Conservation (phyloP, 768 basidiomycete species). For the Tricholoma sp. region DNA sequence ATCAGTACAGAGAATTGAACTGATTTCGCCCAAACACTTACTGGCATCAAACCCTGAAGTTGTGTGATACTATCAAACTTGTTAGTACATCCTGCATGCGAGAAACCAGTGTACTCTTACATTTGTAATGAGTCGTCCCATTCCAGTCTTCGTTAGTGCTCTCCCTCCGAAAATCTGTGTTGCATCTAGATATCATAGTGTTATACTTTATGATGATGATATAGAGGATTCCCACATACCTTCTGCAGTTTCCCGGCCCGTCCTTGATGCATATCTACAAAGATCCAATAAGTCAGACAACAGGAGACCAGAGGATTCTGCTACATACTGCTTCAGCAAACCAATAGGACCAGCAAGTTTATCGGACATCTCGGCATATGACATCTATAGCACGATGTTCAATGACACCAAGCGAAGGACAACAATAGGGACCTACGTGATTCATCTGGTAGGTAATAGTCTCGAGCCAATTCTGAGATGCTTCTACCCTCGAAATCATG, state of each 20-base stretch:
- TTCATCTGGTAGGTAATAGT: conserved; percentile 90
- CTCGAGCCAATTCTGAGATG: conserved; percentile 86
- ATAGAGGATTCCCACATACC: conserved; percentile 20
- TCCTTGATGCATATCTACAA: conserved; percentile 59
- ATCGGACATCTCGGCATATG: conserved; percentile 76
- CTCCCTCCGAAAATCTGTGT: conserved; percentile 88
- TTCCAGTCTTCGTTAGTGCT: conserved; percentile 79
- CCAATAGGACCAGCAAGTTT: conserved; percentile 88
- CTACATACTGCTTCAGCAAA: conserved; percentile 79
- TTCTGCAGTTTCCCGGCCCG: conserved; percentile 70
- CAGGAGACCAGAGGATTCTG: conserved; percentile 4
- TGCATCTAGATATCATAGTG: conserved; percentile 48
- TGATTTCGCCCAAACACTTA: conserved; percentile 21
- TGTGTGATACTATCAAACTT: conserved; percentile 60
- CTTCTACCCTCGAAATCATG: conserved; percentile 90
- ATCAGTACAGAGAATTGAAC: conserved; percentile 1
- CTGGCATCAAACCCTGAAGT: conserved; percentile 81
- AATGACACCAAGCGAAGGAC: conserved; percentile 9
- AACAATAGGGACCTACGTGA: conserved; percentile 42
- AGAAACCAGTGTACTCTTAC: conserved; percentile 33
- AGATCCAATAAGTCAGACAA: background rate
- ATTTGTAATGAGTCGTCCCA: conserved; percentile 83
- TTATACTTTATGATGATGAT: conserved; percentile 8
- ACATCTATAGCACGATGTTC: conserved; percentile 46
- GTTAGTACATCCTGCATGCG: background rate